Base-by-base conservation (phyloP, 208 protist species). In the Lotmaria passim region DNA sequence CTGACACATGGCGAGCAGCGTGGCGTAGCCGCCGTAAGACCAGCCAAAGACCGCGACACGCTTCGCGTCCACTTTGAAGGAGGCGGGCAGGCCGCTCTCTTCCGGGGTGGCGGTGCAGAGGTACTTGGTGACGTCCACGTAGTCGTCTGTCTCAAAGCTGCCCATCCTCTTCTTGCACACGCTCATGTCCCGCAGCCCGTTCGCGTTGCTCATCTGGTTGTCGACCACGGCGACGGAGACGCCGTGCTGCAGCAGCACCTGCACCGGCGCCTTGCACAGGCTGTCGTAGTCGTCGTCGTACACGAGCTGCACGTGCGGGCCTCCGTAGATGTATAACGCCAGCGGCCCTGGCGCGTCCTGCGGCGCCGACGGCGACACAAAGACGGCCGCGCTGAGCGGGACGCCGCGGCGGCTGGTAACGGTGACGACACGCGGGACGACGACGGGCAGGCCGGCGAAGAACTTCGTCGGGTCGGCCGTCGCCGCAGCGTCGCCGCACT, bases 21-120 rank as follows among this genome's bases (percentile, higher is more conserved):
- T 88, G 28, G 89, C 82, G 67, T 97, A 97, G 41, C 93, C 93
- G 31, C 93, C 93, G 73, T 96, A 97, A 26, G 84, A 93, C 90
- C 90, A 97, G 23, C 93, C 93, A 67, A 87, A 95, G 55, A 97
- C 85, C 19, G 83, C 93, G 31, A 97, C 80, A 6, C 90, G 84
- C 28, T 61, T 43, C 19, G 79, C 72, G 57, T 97, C 90, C 26
- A 93, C 78, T 26, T 48, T 56, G 71, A 91, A 89, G 19, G 57
- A 68, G 23, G 47, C 26, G 10, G 77, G 82, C 31, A 87, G 55
- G 28, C 62, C 60, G 10, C 21, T 63, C 26, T 67, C 60, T 7
- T 64, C 44, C 15, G 65, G 23, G 19, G 63, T 28, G 10, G 47
- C 34, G 5, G 47, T 46, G 46, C 75, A 78, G 26, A 98, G 75